Evolutionary conservation across 768 basidiomycete species (phyloP).

Genomic region (Scleroderma bovista): DNA sequence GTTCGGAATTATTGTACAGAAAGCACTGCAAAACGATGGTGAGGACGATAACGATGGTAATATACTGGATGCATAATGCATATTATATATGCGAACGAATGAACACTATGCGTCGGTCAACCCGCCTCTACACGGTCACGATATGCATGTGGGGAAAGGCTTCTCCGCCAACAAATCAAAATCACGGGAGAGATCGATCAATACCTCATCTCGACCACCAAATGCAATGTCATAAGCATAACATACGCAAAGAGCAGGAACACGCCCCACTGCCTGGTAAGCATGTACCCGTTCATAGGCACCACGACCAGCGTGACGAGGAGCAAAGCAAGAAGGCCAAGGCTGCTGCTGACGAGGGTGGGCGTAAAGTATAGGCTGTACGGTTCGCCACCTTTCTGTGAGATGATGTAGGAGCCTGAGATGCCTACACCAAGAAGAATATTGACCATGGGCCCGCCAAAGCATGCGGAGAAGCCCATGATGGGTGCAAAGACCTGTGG

Average conservation of each 20-base stretch:
- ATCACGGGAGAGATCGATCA: constrained; percentile 1
- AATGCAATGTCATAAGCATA: constrained; percentile 70
- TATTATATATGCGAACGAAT: no score
- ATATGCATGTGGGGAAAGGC: no score
- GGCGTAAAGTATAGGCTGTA: constrained; percentile 74
- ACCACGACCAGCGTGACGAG: constrained; percentile 75
- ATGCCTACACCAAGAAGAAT: constrained; percentile 88
- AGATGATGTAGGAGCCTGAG: constrained; percentile 82
- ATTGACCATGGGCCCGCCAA: constrained; percentile 90
- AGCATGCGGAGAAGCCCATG: constrained; percentile 95
- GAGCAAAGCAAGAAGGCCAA: constrained; percentile 77
- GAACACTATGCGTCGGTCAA: no score
- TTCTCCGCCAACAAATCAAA: no score
- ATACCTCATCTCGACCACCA: constrained; percentile 66
- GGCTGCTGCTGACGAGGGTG: constrained; percentile 78
- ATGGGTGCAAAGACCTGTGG: constrained; percentile 75
- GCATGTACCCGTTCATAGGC: constrained; percentile 75
- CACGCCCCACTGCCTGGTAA: constrained; percentile 78
- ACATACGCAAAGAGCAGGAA: constrained; percentile 71
- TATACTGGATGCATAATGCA: no score
- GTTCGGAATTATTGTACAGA: no score
- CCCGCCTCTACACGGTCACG: no score
- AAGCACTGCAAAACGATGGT: no score
- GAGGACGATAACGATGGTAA: no score
- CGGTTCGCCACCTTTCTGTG: constrained; percentile 48